phyloP scores from a whole-genome alignment of 2,329 filamentous ascomycete species.

The Aphanocladium album region DNA sequence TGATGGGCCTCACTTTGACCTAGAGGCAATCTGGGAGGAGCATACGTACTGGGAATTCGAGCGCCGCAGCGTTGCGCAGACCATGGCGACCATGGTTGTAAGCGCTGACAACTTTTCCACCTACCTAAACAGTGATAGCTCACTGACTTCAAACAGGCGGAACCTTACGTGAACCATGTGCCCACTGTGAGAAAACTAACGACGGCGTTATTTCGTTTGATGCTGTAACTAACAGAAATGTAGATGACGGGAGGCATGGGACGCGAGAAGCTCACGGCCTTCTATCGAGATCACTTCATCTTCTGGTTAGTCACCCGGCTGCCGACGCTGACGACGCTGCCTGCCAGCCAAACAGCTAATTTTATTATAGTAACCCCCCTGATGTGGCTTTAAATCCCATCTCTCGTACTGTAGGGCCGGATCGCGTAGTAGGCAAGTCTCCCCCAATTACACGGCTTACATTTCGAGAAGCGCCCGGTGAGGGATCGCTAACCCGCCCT shows the following conservation, averaged over 20 bases:
- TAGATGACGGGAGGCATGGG: conserved; percentile 63
- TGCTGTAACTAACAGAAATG: neutral
- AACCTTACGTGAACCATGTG: conserved; percentile 73
- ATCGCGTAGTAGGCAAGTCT: conserved; percentile 44
- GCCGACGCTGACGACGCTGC: too few relatives aligned
- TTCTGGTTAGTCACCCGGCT: conserved; percentile 30
- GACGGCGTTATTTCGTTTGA: too few relatives aligned
- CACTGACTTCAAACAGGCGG: conserved; percentile 21
- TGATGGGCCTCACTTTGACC: conserved; percentile 62
- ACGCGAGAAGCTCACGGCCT: conserved; percentile 54
- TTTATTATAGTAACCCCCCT: conserved; percentile 50
- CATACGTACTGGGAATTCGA: conserved; percentile 68
- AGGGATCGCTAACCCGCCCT: too few relatives aligned
- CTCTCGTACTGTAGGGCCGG: conserved; percentile 63
- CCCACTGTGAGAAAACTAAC: conserved; percentile 41
- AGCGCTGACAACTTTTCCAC: neutral
- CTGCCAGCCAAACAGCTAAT: neutral
- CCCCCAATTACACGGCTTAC: neutral
- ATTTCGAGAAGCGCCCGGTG: too few relatives aligned
- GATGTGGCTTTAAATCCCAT: conserved; percentile 62
- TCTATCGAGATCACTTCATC: conserved; percentile 70
- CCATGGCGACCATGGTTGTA: conserved; percentile 73
- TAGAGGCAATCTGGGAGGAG: conserved; percentile 74
- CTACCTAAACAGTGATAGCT: neutral
- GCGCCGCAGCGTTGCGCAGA: conserved; percentile 60